A percentile compares a stretch with the other conserved stretches of the same genome.
phyloP scores from a whole-genome alignment of 257 asterid species.

The Striga asiatica region DNA sequence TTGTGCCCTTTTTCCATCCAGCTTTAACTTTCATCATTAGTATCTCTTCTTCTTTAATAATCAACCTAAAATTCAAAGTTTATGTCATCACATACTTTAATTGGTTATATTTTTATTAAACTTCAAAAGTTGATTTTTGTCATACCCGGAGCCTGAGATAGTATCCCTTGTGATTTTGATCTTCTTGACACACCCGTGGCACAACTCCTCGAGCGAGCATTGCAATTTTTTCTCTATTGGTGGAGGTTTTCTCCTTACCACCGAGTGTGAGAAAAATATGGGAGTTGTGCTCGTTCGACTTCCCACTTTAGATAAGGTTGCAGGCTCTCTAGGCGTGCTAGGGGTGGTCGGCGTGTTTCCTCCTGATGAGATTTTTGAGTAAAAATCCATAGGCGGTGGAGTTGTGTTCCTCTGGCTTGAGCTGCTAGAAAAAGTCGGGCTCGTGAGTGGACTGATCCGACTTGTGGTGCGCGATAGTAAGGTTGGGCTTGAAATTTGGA shows the following conservation, averaged over 20 bases:
- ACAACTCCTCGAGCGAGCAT: constrained; percentile 87
- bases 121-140: no score
- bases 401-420: constrained; percentile 21
- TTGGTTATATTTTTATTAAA: no score
- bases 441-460: constrained; percentile 28
- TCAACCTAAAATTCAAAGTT: no score
- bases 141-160: constrained; percentile 69
- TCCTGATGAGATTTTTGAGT: constrained; percentile 23
- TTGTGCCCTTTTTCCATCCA: constrained; percentile 90
- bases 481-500: constrained; percentile 53
- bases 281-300: constrained; percentile 51
- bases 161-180: constrained; percentile 74
- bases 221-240: constrained; percentile 58
- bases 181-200: constrained; percentile 64
- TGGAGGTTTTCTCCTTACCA: constrained; percentile 46
- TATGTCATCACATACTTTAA: no score
- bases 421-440: constrained; percentile 26
- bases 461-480: constrained; percentile 60
- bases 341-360: constrained; percentile 36
- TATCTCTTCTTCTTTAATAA: constrained; percentile 66
- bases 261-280: constrained; percentile 66
- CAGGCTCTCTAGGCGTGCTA: constrained; percentile 23
- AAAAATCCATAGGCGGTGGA: constrained; percentile 23
- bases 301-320: constrained; percentile 23
- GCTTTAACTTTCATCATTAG: constrained; percentile 63